Evolutionary conservation across 805 yeast genomes (phyloP).

Genomic region (Ogataea methanolica): DNA sequence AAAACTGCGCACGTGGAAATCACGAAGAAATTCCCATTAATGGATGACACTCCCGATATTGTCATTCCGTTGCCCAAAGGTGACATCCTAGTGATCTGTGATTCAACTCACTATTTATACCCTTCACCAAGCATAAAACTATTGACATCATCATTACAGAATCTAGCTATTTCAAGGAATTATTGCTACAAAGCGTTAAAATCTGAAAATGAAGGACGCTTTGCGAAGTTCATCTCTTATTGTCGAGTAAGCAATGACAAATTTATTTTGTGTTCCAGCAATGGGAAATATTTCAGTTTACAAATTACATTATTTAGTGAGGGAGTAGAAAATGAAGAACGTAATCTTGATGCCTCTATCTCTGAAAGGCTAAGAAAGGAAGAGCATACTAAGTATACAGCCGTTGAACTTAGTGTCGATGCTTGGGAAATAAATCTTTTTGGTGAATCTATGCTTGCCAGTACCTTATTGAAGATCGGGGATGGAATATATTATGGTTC

Average conservation of each 20-base stretch:
- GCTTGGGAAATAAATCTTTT: constrained; percentile 6
- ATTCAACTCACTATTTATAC: constrained; percentile 13
- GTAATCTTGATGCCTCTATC: constrained; percentile 4
- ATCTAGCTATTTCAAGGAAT: constrained; percentile 4
- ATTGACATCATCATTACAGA: not conserved
- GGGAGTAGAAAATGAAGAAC: constrained; percentile 3
- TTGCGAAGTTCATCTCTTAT: constrained; percentile 6
- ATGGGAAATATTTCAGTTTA: constrained; percentile 5
- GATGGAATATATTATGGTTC: not conserved
- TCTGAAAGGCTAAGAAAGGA: constrained; percentile 5
- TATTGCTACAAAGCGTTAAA: constrained; percentile 3
- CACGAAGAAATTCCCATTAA: constrained; percentile 7
- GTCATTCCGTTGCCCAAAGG: constrained; percentile 13
- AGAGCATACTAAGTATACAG: not conserved
- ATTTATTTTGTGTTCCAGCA: constrained; percentile 5
- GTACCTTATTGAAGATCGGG: not conserved
- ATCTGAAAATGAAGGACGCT: constrained; percentile 10
- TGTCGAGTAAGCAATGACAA: constrained; percentile 1
- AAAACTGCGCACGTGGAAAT: constrained; percentile 1
- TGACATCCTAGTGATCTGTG: constrained; percentile 15
- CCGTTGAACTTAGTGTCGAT: constrained; percentile 5
- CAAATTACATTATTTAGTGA: not conserved
- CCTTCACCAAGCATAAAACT: constrained; percentile 9
- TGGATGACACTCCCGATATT: constrained; percentile 13
- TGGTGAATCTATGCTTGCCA: constrained; percentile 1